phyloP scores from a whole-genome alignment of 768 basidiomycete species.

The Chalciporus sphaerocephalus region DNA sequence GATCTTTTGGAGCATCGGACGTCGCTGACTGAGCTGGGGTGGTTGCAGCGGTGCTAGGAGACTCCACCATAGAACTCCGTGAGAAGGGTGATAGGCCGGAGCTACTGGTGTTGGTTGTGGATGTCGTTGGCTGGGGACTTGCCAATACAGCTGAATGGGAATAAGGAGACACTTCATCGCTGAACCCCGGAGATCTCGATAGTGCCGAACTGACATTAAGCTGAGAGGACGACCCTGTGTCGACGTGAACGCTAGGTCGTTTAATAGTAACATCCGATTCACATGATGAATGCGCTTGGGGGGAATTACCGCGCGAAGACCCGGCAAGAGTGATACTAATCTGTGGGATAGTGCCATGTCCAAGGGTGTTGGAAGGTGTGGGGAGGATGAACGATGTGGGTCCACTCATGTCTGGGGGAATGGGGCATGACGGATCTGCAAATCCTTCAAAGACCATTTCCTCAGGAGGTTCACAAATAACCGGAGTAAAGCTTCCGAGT shows the following conservation, averaged over 20 bases:
- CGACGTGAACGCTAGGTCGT: conserved; percentile 28
- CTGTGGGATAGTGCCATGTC: conserved; percentile 23
- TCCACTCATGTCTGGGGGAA: conserved; percentile 11
- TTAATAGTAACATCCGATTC: conserved; percentile 25
- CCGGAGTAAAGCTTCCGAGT: conserved; percentile 23
- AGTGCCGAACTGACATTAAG: conserved; percentile 11
- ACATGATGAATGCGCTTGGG: conserved; percentile 22
- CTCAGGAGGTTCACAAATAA: conserved; percentile 30
- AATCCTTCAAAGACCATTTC: conserved; percentile 21
- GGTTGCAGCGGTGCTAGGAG: conserved; percentile 25
- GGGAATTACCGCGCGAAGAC: conserved; percentile 29
- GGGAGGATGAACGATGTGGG: conserved; percentile 8
- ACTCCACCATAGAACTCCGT: conserved; percentile 22
- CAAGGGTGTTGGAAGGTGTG: conserved; percentile 10
- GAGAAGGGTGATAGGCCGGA: conserved; percentile 28
- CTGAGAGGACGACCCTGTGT: conserved; percentile 26
- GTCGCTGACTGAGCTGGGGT: conserved; percentile 25
- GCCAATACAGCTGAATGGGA: conserved; percentile 16
- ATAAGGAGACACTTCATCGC: conserved; percentile 22
- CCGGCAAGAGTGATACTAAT: conserved; percentile 29
- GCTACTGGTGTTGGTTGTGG: conserved; percentile 24
- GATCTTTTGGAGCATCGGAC: conserved; percentile 15
- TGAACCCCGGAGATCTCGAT: conserved; percentile 11
- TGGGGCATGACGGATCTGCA: conserved; percentile 12
- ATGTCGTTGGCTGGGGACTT: conserved; percentile 24